Percentiles rank a stretch among this genome's conserved stretches.
Conservation (phyloP, 805 yeast species). For the Deakozyma indianensis region DNA sequence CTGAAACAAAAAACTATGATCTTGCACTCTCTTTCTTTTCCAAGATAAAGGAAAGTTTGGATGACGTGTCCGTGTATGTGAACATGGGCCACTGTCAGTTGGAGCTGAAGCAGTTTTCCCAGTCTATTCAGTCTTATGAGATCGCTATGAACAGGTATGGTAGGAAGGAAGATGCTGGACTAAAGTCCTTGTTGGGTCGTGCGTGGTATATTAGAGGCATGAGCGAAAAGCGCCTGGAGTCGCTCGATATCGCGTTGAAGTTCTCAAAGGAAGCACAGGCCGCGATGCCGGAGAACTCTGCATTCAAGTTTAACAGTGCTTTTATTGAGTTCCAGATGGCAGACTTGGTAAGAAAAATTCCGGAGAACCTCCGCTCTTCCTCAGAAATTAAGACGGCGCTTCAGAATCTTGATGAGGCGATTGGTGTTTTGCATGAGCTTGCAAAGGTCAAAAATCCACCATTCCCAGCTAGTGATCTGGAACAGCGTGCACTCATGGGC, state of each 20-base stretch:
- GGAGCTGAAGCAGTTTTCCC: conserved; percentile 68
- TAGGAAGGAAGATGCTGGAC: conserved; percentile 47
- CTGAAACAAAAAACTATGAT: conserved; percentile 56
- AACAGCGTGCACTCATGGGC: conserved; percentile 79
- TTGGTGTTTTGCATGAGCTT: conserved; percentile 40
- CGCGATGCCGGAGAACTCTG: conserved; percentile 25
- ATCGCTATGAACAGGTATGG: conserved; percentile 53
- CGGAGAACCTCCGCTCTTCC: conserved; percentile 43
- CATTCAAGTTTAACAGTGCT: conserved; percentile 65
- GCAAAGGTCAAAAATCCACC: conserved; percentile 55
- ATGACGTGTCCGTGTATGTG: conserved; percentile 68
- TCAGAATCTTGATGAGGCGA: conserved; percentile 46
- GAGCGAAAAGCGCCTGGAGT: conserved; percentile 48
- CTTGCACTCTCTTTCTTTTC: conserved; percentile 77
- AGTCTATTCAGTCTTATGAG: conserved; percentile 80
- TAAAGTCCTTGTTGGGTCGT: conserved; percentile 62
- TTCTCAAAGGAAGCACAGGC: conserved; percentile 44
- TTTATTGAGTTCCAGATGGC: conserved; percentile 78
- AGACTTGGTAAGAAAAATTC: conserved; percentile 55
- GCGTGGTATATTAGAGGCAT: conserved; percentile 78
- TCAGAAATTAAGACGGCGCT: conserved; percentile 45
- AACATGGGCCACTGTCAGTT: conserved; percentile 79
- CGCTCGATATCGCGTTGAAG: conserved; percentile 46
- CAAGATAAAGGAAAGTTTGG: conserved; percentile 78
- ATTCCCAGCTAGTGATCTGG: conserved; percentile 63